Conservation (phyloP, 75 land plant genomes). For the Selaginella tamariscina region DNA sequence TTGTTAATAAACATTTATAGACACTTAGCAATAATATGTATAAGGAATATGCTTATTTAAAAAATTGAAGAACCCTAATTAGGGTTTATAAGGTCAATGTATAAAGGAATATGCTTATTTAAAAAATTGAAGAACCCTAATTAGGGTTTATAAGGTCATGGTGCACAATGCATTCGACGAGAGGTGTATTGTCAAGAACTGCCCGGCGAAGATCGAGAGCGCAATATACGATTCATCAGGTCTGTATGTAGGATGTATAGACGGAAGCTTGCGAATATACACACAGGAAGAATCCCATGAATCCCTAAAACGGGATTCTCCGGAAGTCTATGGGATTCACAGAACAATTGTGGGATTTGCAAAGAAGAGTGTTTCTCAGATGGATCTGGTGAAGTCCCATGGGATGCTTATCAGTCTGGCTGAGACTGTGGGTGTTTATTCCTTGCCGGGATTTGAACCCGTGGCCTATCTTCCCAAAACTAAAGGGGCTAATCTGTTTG, state of each 20-base stretch:
- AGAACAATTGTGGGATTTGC: conserved; percentile 50
- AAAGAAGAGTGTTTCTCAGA: conserved; percentile 40
- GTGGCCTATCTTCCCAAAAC: conserved; percentile 60
- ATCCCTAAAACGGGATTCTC: conserved; percentile 1
- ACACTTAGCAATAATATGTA: too few relatives aligned
- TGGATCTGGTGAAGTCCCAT: conserved; percentile 47
- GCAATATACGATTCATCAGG: conserved; percentile 41
- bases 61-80: too few relatives aligned
- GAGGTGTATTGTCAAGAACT: conserved; percentile 39
- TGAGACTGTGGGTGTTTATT: conserved; percentile 61
- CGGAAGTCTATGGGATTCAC: conserved; percentile 39
- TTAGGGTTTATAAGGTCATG: too few relatives aligned
- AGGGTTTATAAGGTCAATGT: too few relatives aligned
- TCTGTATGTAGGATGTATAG: conserved; percentile 61
- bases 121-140: too few relatives aligned
- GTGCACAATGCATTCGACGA: conserved; percentile 89
- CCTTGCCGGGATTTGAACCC: conserved; percentile 66
- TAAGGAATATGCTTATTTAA: too few relatives aligned
- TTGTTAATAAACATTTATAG: too few relatives aligned
- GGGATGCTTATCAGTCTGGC: conserved; percentile 70
- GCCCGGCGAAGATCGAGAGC: conserved; percentile 49
- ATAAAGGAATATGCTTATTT: too few relatives aligned
- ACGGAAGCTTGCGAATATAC: conserved; percentile 72
- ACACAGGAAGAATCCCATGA: conserved; percentile 26
- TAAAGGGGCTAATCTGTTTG: conserved; percentile 62